Percentiles rank a stretch among this genome's conserved stretches.
Evolutionary conservation across 208 protist species (phyloP).

Genomic region (Trypanosoma rangeli): DNA sequence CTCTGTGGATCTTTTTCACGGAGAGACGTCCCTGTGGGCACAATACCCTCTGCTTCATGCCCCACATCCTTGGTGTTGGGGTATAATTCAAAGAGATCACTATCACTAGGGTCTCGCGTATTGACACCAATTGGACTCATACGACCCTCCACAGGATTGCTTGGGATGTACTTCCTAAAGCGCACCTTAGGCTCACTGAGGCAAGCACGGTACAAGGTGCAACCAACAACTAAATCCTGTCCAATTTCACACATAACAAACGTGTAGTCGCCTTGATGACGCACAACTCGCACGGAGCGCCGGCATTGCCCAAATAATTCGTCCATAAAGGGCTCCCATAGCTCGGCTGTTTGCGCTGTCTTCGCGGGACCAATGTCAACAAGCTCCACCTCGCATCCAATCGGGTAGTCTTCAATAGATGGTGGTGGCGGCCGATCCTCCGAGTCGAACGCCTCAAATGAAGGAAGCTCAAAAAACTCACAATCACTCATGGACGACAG

Average conservation of each 20-base stretch:
- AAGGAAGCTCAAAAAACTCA: constrained; percentile 61
- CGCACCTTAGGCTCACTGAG: constrained; percentile 81
- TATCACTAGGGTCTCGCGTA: neutral
- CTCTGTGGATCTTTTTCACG: neutral
- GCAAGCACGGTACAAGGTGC: constrained; percentile 84
- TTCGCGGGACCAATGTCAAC: constrained; percentile 69
- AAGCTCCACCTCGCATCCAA: constrained; percentile 83
- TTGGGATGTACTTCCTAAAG: constrained; percentile 60
- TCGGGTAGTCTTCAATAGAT: constrained; percentile 74
- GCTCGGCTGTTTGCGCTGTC: constrained; percentile 53
- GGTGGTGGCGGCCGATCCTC: constrained; percentile 74
- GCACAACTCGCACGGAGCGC: constrained; percentile 60
- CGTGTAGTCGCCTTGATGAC: constrained; percentile 83
- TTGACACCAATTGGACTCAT: neutral
- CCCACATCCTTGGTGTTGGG: neutral
- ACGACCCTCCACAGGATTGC: neutral
- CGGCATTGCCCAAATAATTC: constrained; percentile 57
- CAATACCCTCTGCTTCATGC: neutral
- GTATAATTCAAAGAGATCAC: constrained; percentile 17
- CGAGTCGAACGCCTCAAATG: constrained; percentile 67
- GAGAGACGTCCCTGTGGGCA: neutral
- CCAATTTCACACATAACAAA: constrained; percentile 72
- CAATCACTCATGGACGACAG: neutral
- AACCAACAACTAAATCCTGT: constrained; percentile 57
- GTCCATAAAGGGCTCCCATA: constrained; percentile 83